Evolutionary conservation across 768 basidiomycete species (phyloP), one percentile per base, ranked within the genome.

Genomic region (Lentinula lateritia): DNA sequence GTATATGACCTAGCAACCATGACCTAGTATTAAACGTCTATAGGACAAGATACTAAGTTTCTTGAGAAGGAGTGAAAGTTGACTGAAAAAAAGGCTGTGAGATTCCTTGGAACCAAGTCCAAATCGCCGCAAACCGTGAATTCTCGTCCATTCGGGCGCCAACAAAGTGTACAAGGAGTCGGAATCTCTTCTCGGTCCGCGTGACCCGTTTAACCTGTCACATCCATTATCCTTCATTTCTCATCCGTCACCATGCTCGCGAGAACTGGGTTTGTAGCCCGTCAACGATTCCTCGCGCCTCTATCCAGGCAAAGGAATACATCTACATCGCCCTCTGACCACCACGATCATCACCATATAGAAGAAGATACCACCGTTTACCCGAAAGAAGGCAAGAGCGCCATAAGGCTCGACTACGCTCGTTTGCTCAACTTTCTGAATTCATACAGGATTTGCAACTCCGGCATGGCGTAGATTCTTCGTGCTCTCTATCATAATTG

Each of bases 381-480:
- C 69, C 77, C 80, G 20, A 74, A 76, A 62, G 89, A 92, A 82
- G 82, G 90, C 87, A 61, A 57, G 80, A 36, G 15, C 43, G 23
- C 38, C 48, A 23, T 58, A 23, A 6, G 28, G n/a, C 36, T 39
- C 48, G n/a, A 39, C 60, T 41, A 42, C 2, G 12, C 18, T 52
- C n/a, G 13, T 9, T 50, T 18, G 52, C 34, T 38, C 20, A 61
- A 7, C 45, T 36, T 52, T 28, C 34, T 42, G 10, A 5, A 39
- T 39, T 50, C 3, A 13, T 36, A 16, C 61, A 89, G 92, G 81
- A 35, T 92, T 92, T 69, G 72, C 75, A 32, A 83, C 81, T 36
- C 76, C 84, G 20, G 80, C 88, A 69, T 92, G 91, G 91, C 76
- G 85, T 41, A 86, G 85, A 63, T 80, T 83, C 2, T 66, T 87